Percentiles rank a stretch among this genome's conserved stretches.
Evolutionary conservation across 179 eudicot genomes (phyloP).

Genomic region (Drosera spatulata): DNA sequence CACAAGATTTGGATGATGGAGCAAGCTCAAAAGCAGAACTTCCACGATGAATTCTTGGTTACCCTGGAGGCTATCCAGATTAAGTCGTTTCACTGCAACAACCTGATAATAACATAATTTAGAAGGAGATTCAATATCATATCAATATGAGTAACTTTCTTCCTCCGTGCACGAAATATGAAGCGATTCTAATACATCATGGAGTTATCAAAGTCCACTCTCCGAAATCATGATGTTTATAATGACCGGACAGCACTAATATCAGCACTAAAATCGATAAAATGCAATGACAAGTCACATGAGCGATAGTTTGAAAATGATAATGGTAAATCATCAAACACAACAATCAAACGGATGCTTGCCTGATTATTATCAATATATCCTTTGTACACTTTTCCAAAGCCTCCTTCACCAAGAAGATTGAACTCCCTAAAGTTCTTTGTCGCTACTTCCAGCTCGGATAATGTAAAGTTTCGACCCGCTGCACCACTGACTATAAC

Average conservation of each 20-base stretch:
- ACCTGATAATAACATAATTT: constrained; percentile 18
- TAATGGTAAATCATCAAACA: too few species aligned
- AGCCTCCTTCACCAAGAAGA: constrained; percentile 85
- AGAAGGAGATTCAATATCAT: not conserved
- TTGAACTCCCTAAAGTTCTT: constrained; percentile 55
- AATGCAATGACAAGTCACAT: too few species aligned
- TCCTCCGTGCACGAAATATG: too few species aligned
- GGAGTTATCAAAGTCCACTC: not conserved
- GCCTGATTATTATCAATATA: constrained; percentile 57
- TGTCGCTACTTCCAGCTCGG: constrained; percentile 67
- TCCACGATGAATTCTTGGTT: constrained; percentile 89
- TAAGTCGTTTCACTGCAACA: constrained; percentile 69
- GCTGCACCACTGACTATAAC: constrained; percentile 9
- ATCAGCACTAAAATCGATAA: too few species aligned
- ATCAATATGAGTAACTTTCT: too few species aligned
- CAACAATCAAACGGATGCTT: not conserved
- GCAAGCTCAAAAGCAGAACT: constrained; percentile 73
- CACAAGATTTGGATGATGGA: constrained; percentile 86
- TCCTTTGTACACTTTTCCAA: constrained; percentile 55
- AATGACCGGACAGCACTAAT: too few species aligned
- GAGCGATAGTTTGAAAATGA: too few species aligned
- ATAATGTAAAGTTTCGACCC: constrained; percentile 57
- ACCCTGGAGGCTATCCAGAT: constrained; percentile 74
- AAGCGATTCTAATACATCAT: too few species aligned
- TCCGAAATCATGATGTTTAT: not conserved